Conservation (phyloP, 2,329 filamentous ascomycete species). For the Aspergillus tanneri region DNA sequence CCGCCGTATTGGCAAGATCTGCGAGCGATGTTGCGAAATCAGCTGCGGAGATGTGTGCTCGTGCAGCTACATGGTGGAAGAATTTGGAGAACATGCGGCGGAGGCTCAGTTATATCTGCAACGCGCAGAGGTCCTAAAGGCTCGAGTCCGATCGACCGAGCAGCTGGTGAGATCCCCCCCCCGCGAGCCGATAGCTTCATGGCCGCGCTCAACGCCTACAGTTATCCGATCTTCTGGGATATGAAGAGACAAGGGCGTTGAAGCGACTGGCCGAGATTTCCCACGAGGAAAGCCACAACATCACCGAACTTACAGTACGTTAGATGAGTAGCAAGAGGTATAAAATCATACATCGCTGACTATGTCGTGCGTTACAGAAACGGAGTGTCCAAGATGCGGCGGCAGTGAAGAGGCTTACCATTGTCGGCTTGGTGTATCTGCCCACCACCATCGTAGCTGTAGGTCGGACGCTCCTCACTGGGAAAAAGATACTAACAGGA, state of each 20-base stretch:
- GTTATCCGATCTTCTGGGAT: conserved; percentile 11
- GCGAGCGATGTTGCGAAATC: conserved; percentile 6
- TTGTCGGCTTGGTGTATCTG: conserved; percentile 14
- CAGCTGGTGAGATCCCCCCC: conserved; percentile 6
- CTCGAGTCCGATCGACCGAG: conserved; percentile 10
- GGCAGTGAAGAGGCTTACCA: conserved; percentile 16
- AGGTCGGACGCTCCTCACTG: not conserved
- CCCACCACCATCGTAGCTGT: conserved; percentile 16
- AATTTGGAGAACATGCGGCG: conserved; percentile 7
- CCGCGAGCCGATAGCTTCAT: too few relatives aligned
- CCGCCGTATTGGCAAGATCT: conserved; percentile 7
- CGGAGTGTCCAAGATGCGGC: conserved; percentile 9
- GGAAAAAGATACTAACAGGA: not conserved
- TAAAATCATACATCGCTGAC: not conserved
- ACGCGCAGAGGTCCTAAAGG: conserved; percentile 12
- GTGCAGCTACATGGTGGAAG: conserved; percentile 6
- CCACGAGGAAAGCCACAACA: conserved; percentile 3
- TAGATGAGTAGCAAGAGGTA: not conserved
- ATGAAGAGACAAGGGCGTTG: conserved; percentile 11
- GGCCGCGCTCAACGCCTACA: not conserved
- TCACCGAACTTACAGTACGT: conserved; percentile 14
- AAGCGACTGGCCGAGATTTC: conserved; percentile 7
- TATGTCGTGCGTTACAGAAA: conserved; percentile 1
- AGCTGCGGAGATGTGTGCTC: conserved; percentile 1
- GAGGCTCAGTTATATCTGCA: conserved; percentile 8